Conservation (phyloP, 495 filamentous ascomycete species). For the Clavariopsis aquatica region DNA sequence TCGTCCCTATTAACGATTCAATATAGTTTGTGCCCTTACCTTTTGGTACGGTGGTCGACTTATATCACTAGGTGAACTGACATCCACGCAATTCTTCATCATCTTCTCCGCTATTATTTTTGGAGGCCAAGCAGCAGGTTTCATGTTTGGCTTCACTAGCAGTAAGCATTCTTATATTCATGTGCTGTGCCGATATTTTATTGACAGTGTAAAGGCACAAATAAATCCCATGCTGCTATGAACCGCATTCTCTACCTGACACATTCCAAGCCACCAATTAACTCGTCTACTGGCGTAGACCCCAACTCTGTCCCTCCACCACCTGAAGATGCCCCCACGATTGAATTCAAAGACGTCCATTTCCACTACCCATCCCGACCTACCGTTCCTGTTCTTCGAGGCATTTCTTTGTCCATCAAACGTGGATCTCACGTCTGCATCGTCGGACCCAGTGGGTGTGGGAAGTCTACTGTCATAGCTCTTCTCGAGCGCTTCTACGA, state of each 20-base stretch:
- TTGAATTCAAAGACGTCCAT: conserved; percentile 37
- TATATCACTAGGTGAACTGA: conserved; percentile 66
- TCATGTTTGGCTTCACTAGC: conserved; percentile 57
- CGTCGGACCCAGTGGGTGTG: conserved; percentile 39
- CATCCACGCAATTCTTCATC: conserved; percentile 78
- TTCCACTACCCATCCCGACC: conserved; percentile 36
- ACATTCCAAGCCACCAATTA: conserved; percentile 65
- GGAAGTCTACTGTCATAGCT: conserved; percentile 38
- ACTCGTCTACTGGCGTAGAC: conserved; percentile 66
- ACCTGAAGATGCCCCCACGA: conserved; percentile 36
- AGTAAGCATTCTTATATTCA: background rate
- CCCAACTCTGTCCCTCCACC: conserved; percentile 78
- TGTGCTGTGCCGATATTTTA: too few species aligned
- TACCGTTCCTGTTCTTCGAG: conserved; percentile 23
- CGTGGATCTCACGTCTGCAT: conserved; percentile 38
- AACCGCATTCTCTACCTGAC: conserved; percentile 18
- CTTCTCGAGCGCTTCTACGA: conserved; percentile 42
- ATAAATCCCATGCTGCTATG: conserved; percentile 74
- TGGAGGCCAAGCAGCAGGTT: conserved; percentile 78
- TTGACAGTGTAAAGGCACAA: conserved; percentile 80
- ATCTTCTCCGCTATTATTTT: conserved; percentile 79
- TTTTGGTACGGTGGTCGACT: conserved; percentile 91
- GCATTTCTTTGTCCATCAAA: conserved; percentile 28
- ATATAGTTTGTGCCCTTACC: conserved; percentile 77
- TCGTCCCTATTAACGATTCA: too few species aligned